Conservation (phyloP, 1,284 basidiomycete genomes). For the Ustilago hordei region DNA sequence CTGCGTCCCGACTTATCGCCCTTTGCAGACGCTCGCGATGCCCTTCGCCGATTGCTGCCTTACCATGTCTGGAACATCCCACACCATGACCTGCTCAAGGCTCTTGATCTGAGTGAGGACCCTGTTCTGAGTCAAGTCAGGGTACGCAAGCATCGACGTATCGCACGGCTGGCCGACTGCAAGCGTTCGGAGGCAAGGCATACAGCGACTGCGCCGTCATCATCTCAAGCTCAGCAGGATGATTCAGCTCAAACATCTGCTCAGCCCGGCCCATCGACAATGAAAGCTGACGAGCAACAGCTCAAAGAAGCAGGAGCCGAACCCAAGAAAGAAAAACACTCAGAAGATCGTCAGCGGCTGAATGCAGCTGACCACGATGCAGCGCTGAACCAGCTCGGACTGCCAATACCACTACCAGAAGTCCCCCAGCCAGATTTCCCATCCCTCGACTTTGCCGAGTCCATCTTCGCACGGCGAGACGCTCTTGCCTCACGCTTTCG, state of each 20-base stretch:
- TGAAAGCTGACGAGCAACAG: conserved; percentile 2
- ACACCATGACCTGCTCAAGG: conserved; percentile 53
- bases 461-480: conserved; percentile 45
- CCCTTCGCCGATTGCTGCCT: conserved; percentile 59
- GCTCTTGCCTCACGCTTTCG: conserved; percentile 38
- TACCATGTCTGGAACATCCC: conserved; percentile 67
- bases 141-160: conserved; percentile 37
- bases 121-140: conserved; percentile 36
- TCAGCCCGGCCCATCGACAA: conserved; percentile 1
- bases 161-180: conserved; percentile 10
- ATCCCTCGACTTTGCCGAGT: conserved; percentile 36
- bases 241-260: neutral
- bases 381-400: conserved; percentile 32
- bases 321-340: neutral
- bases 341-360: neutral
- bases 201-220: too few species aligned
- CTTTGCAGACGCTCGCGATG: conserved; percentile 56
- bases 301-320: neutral
- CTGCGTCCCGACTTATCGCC: conserved; percentile 59
- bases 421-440: conserved; percentile 49
- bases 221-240: neutral
- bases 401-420: conserved; percentile 31
- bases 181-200: neutral
- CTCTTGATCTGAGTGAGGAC: conserved; percentile 29
- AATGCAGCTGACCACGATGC: conserved; percentile 5